These are phyloP conservation scores for Ochetophila trinervis DNA, from an alignment of 306 rosid species.

Conservation along the genomic window DNA sequence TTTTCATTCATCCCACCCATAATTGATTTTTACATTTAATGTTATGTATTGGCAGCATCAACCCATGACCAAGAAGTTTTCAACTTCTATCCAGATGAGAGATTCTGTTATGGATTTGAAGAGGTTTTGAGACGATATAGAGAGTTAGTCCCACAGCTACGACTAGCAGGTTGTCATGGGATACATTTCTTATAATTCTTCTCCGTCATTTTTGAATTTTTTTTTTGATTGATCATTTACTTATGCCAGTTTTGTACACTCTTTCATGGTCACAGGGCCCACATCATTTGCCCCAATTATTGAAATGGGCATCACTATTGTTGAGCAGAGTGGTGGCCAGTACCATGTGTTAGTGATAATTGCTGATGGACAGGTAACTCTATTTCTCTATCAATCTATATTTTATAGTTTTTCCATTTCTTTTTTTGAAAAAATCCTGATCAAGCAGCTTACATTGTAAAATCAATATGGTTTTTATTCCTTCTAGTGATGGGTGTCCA, in stretches of 20 bases:
- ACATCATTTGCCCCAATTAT: conserved; percentile 90
- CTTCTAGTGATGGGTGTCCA: not conserved
- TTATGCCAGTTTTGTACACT: conserved; percentile 12
- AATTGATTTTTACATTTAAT: conserved; percentile 19
- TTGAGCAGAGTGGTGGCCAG: conserved; percentile 92
- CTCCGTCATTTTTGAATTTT: conserved; percentile 6
- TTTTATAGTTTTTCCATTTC: not conserved
- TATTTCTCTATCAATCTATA: conserved; percentile 1
- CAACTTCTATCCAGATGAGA: conserved; percentile 77
- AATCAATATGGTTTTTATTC: not conserved
- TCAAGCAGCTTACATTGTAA: not conserved
- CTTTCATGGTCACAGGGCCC: conserved; percentile 57
- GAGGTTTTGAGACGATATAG: conserved; percentile 76
- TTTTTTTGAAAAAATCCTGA: not conserved
- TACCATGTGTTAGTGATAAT: conserved; percentile 89
- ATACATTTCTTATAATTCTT: not conserved
- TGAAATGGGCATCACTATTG: conserved; percentile 93
- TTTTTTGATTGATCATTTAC: conserved; percentile 11
- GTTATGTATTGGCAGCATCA: conserved; percentile 62
- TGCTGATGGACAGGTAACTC: conserved; percentile 91
- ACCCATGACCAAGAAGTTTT: conserved; percentile 95
- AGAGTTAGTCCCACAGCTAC: conserved; percentile 76
- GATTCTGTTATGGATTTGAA: conserved; percentile 88
- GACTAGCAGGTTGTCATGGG: conserved; percentile 70
- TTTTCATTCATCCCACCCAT: conserved; percentile 6